These are phyloP conservation scores for Sporothrix humicola DNA, from an alignment of 2,329 filamentous ascomycete genomes.

Conservation along the genomic window DNA sequence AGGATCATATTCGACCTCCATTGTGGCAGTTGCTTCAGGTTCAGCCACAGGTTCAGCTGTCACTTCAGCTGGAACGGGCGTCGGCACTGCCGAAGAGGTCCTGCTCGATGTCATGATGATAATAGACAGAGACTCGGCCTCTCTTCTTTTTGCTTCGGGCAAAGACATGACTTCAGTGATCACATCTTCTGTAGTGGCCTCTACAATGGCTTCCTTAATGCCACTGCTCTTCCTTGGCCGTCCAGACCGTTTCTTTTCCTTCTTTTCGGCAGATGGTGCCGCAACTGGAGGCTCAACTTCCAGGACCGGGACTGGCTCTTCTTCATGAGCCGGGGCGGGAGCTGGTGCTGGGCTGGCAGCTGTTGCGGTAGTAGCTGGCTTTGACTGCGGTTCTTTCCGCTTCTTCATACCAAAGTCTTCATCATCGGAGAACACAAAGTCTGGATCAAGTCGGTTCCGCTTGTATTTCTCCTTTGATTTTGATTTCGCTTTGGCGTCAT, in stretches of 20 bases:
- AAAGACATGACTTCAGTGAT: background rate
- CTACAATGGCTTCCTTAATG: no score
- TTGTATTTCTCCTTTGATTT: conserved; percentile 28
- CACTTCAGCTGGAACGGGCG: background rate
- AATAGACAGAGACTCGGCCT: background rate
- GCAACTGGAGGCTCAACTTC: background rate
- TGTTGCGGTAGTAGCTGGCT: background rate
- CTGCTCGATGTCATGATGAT: background rate
- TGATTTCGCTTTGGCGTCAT: background rate
- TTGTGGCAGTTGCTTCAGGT: background rate
- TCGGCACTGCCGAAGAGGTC: background rate
- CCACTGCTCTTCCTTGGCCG: conserved; percentile 3
- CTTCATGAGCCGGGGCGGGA: background rate
- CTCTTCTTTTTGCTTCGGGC: background rate
- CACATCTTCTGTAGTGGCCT: background rate
- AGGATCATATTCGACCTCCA: no score
- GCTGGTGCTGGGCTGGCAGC: no score
- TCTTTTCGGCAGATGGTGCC: background rate
- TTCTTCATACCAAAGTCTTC: conserved; percentile 39
- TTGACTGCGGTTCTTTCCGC: background rate
- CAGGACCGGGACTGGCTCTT: background rate
- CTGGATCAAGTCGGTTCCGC: conserved; percentile 40
- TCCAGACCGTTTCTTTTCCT: background rate
- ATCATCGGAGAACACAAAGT: conserved; percentile 48
- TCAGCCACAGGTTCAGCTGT: background rate